Base-by-base conservation (phyloP, 148 eudicot species). In the Amaranthus cruentus region DNA sequence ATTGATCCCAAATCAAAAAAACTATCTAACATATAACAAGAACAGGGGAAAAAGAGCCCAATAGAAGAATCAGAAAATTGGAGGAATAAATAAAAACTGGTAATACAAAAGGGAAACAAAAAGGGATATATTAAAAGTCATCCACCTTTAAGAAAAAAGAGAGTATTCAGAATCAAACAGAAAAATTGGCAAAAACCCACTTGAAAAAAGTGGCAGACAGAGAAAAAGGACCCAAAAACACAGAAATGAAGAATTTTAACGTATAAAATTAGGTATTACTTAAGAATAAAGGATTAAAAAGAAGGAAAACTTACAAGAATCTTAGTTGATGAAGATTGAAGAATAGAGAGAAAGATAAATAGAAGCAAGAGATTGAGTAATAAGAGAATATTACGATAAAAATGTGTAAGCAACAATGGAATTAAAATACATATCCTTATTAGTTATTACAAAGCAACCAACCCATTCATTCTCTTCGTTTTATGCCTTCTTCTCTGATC, bases 291-390 rank as follows among this genome's bases (percentile, higher is more conserved):
- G 68, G 52, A 47, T 55, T 57, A 55, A 54, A 21, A 66, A 62
- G 48, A 52, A 76, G 72, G 67, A 18, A 62, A 67, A 80, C 90
- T 88, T 88, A 85, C 88, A 84, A 56, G 66, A 48, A 47, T 68
- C 9, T 61, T 13, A 47, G n/a, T 46, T 7, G 14, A 14, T 9
- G 8, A 2, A 18, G 11, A 4, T 6, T 43, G 60, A 78, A 51
- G 60, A 66, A 18, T 47, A 43, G 12, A 65, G 55, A 18, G 50
- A 74, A 56, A 62, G 18, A n/a, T 74, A 47, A 18, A 21, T 42
- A 15, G 28, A 68, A 58, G 66, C 52, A 76, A 68, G 54, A 69
- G 74, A 62, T 70, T 69, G 74, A 70, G 68, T 69, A 49, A 59
- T 54, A 74, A 18, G 53, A 15, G n/a, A 44, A 8, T 62, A 28